These are phyloP conservation scores for Symbiodinium pilosum DNA, from an alignment of 73 alveolate species.

Conservation along the genomic window DNA sequence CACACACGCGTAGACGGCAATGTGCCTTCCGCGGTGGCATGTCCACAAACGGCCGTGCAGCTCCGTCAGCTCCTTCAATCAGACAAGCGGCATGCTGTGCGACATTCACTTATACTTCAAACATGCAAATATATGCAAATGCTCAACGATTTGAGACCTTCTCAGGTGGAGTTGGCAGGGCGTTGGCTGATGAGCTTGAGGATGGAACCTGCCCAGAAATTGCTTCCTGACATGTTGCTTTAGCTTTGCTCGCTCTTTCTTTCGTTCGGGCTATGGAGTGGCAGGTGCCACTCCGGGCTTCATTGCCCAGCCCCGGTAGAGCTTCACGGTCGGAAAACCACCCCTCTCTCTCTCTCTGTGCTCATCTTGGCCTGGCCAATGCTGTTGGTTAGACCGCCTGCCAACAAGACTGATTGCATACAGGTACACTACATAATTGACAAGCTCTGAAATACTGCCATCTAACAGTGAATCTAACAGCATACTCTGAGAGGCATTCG, in stretches of 20 bases:
- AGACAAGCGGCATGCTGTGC: no score
- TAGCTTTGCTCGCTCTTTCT: neutral
- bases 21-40: constrained; percentile 10
- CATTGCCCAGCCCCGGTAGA: neutral
- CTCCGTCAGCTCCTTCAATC: constrained; percentile 50
- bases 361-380: neutral
- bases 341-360: no score
- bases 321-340: no score
- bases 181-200: constrained; percentile 6
- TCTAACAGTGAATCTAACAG: no score
- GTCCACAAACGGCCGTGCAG: constrained; percentile 54
- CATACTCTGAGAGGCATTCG: neutral
- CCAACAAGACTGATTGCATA: neutral
- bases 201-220: constrained; percentile 42
- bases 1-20: constrained; percentile 22
- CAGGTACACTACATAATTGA: neutral
- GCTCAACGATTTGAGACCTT: no score
- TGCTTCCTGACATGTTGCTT: no score
- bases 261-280: no score
- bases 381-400: constrained; percentile 12
- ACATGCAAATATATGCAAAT: no score
- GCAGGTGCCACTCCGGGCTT: neutral
- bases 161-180: constrained; percentile 38
- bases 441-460: no score
- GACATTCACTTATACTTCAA: no score